phyloP scores from a whole-genome alignment of 768 basidiomycete species.

The Exidia glandulosa region DNA sequence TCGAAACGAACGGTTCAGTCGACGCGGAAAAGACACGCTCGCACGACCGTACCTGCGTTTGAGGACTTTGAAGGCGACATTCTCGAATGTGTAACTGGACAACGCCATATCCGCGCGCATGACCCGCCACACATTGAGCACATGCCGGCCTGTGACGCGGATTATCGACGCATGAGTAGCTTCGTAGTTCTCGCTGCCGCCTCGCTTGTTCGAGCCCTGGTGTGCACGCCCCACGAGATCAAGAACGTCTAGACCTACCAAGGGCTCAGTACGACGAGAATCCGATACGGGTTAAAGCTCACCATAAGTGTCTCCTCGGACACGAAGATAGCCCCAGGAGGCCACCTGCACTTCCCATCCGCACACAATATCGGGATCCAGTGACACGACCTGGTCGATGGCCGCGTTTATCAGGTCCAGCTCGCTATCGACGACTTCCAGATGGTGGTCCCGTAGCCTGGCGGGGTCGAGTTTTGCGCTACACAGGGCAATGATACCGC shows the following conservation, averaged over 20 bases:
- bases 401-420: constrained; percentile 69
- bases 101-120: constrained; percentile 77
- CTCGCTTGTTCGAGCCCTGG: constrained; percentile 21
- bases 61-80: constrained; percentile 74
- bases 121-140: constrained; percentile 86
- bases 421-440: constrained; percentile 56
- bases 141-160: constrained; percentile 77
- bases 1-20: neutral
- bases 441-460: constrained; percentile 30
- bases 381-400: constrained; percentile 57
- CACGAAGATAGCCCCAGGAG: constrained; percentile 84
- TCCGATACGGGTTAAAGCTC: constrained; percentile 2
- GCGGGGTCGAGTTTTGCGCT: constrained; percentile 26
- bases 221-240: constrained; percentile 73
- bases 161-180: constrained; percentile 68
- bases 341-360: constrained; percentile 87
- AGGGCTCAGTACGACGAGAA: neutral
- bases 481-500: constrained; percentile 46
- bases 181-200: constrained; percentile 56
- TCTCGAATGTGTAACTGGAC: constrained; percentile 79
- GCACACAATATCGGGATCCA: constrained; percentile 85
- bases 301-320: constrained; percentile 57
- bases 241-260: constrained; percentile 54
- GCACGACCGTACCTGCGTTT: constrained; percentile 62
- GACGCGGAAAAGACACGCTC: constrained; percentile 1